These are phyloP conservation scores for Neurospora crassa DNA, from an alignment of 2,329 filamentous ascomycete genomes.

Conservation along the genomic window DNA sequence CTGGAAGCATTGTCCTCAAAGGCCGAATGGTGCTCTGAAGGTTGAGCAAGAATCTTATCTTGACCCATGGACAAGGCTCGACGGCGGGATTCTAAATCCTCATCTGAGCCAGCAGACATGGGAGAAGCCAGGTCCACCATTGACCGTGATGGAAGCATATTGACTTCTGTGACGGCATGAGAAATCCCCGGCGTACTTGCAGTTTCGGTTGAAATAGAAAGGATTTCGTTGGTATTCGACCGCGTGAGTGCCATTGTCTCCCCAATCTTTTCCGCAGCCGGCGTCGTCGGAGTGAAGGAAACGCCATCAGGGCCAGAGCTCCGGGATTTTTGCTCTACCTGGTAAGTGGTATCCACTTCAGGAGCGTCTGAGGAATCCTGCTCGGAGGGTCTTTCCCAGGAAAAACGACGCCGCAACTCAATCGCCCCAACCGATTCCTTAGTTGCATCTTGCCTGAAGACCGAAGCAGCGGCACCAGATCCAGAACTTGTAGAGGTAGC, in stretches of 20 bases:
- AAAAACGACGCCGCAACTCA: constrained; percentile 26
- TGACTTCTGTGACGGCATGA: constrained; percentile 29
- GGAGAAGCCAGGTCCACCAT: constrained; percentile 34
- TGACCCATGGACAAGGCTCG: constrained; percentile 30
- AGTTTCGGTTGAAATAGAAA: background rate
- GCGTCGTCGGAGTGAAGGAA: background rate
- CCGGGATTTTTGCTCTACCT: constrained; percentile 4
- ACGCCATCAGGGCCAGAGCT: background rate
- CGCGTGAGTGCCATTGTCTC: background rate
- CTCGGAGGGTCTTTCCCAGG: constrained; percentile 28
- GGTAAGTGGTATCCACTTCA: background rate
- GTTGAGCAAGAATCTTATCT: constrained; percentile 31
- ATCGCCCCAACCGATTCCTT: background rate
- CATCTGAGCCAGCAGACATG: constrained; percentile 28
- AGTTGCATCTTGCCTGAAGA: background rate
- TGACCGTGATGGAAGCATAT: constrained; percentile 22
- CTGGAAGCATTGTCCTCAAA: constrained; percentile 1
- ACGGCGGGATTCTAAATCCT: constrained; percentile 20
- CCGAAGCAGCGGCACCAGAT: background rate
- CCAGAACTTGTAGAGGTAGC: constrained; percentile 1
- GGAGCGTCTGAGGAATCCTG: constrained; percentile 15
- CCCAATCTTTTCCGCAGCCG: background rate
- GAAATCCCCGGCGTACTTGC: constrained; percentile 15
- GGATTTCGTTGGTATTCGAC: background rate
- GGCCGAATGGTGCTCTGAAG: constrained; percentile 30